Evolutionary conservation across 352 stramenopile genomes (phyloP).

Genomic region (Plasmopara viticola): DNA sequence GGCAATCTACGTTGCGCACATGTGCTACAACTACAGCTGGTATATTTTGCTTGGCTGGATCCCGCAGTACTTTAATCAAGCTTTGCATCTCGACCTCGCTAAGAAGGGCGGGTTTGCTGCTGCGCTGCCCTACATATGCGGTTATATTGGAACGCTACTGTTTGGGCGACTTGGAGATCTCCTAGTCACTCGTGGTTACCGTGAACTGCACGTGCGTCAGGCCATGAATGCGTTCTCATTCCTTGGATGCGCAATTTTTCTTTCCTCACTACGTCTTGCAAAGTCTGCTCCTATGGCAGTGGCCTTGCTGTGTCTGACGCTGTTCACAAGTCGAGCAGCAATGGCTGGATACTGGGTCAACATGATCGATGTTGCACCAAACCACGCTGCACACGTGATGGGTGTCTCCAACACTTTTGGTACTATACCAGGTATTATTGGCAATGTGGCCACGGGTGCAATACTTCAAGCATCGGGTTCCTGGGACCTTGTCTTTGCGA

Average conservation of each 20-base stretch:
- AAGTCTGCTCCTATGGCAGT: conserved; percentile 46
- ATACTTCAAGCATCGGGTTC: conserved; percentile 64
- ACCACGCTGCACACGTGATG: conserved; percentile 82
- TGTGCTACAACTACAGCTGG: conserved; percentile 87
- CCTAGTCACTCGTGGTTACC: conserved; percentile 54
- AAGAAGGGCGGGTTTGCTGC: conserved; percentile 58
- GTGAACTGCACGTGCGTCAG: conserved; percentile 71
- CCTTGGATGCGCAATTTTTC: conserved; percentile 59
- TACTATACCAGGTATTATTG: conserved; percentile 78
- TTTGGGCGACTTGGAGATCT: conserved; percentile 66
- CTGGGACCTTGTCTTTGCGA: conserved; percentile 82
- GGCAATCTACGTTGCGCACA: conserved; percentile 82
- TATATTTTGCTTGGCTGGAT: conserved; percentile 86
- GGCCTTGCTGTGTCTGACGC: conserved; percentile 59
- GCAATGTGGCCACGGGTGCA: conserved; percentile 77
- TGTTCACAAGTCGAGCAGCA: conserved; percentile 69
- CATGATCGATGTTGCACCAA: conserved; percentile 83
- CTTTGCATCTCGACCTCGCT: conserved; percentile 66
- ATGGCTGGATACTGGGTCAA: conserved; percentile 86
- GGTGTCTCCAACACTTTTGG: conserved; percentile 83
- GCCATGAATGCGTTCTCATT: conserved; percentile 73
- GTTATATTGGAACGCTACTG: conserved; percentile 65
- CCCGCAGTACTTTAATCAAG: conserved; percentile 81
- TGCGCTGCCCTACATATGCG: conserved; percentile 71
- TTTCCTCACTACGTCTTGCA: conserved; percentile 68